Evolutionary conservation across 768 basidiomycete genomes (phyloP).

Genomic region (Trichaptum fuscoviolaceum): DNA sequence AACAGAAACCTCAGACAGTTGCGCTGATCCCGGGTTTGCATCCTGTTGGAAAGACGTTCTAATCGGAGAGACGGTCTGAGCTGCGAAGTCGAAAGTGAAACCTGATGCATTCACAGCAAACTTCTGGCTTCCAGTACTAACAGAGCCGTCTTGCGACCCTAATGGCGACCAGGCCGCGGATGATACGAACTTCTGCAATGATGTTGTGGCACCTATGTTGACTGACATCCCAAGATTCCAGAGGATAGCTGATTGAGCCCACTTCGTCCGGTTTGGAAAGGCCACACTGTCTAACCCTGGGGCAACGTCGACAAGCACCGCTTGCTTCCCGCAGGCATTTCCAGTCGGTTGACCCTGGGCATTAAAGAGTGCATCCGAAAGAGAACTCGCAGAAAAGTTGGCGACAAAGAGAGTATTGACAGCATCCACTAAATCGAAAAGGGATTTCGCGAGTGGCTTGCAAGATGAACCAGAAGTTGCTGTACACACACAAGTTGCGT

Average conservation of each 20-base stretch:
- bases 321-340: constrained; percentile 48
- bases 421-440: constrained; percentile 44
- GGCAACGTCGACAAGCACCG: constrained; percentile 49
- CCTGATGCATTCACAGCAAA: constrained; percentile 45
- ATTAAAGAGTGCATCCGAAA: constrained; percentile 48
- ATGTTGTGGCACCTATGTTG: constrained; percentile 31
- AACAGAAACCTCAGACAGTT: constrained; percentile 38
- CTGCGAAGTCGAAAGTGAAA: constrained; percentile 55
- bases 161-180: constrained; percentile 45
- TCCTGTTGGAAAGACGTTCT: constrained; percentile 38
- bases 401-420: constrained; percentile 43
- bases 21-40: constrained; percentile 41
- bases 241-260: constrained; percentile 55
- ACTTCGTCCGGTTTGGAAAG: constrained; percentile 46
- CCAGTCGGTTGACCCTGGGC: constrained; percentile 39
- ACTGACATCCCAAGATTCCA: constrained; percentile 55
- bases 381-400: constrained; percentile 38
- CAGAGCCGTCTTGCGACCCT: constrained; percentile 35
- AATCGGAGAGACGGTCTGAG: constrained; percentile 43
- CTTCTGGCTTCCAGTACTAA: constrained; percentile 21
- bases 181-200: constrained; percentile 42
- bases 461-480: constrained; percentile 39
- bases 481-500: constrained; percentile 59
- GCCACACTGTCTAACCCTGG: constrained; percentile 32
- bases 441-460: constrained; percentile 46